A percentile compares a stretch with the other conserved stretches of the same genome.
These are phyloP conservation scores for Metschnikowia vanudenii DNA, from an alignment of 805 yeast genomes.

Conservation along the genomic window DNA sequence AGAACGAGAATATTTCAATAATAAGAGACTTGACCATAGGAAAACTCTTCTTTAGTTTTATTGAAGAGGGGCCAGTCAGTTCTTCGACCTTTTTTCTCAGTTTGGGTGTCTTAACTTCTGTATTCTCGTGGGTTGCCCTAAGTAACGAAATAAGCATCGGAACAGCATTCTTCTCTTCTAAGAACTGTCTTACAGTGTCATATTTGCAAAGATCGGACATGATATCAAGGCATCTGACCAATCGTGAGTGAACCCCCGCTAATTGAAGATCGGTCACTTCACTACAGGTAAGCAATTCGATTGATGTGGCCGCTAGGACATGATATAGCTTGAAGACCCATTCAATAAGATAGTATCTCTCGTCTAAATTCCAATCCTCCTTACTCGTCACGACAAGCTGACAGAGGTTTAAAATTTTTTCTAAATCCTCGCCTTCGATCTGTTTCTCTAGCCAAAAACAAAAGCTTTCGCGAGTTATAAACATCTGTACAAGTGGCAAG, in stretches of 20 bases:
- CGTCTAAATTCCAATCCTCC: conserved; percentile 41
- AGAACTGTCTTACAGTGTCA: conserved; percentile 38
- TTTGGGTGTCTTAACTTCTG: conserved; percentile 18
- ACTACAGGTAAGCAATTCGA: conserved; percentile 12
- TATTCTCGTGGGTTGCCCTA: conserved; percentile 40
- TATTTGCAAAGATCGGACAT: conserved; percentile 42
- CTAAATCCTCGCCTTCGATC: not conserved
- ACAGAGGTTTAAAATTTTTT: conserved; percentile 3
- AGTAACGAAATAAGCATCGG: conserved; percentile 36
- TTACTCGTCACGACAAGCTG: conserved; percentile 35
- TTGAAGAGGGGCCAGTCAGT: conserved; percentile 6
- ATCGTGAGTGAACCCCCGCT: conserved; percentile 15
- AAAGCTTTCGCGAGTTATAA: conserved; percentile 10
- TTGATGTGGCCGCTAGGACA: conserved; percentile 17
- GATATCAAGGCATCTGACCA: conserved; percentile 38
- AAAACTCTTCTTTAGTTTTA: conserved; percentile 29
- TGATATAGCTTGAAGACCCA: conserved; percentile 40
- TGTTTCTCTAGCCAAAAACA: conserved; percentile 3
- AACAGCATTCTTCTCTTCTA: conserved; percentile 38
- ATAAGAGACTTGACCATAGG: conserved; percentile 67
- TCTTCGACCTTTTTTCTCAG: not conserved
- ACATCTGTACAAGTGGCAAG: conserved; percentile 4
- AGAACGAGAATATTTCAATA: conserved; percentile 61
- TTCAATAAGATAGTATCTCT: conserved; percentile 37
- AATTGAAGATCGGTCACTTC: conserved; percentile 5